Evolutionary conservation across 768 basidiomycete genomes (phyloP), one percentile per base, ranked within the genome.

Genomic region (Holtermannia corniformis): DNA sequence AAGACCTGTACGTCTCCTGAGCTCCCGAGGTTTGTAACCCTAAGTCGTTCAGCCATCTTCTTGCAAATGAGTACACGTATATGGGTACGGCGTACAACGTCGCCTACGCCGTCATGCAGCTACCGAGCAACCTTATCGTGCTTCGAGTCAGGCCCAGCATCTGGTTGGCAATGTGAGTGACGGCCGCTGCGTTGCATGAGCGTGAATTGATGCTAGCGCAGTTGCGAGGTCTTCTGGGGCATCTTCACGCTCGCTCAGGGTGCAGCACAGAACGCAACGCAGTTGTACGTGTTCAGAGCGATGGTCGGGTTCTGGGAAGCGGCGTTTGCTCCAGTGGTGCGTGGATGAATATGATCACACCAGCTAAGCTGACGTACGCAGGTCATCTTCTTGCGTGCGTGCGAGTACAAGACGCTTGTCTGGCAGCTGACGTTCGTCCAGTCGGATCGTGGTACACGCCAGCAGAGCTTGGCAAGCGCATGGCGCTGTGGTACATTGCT

Each of bases 171-270:
- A 37, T 37, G 32, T 37, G 16, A 7, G 32, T 37, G 10, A 7
- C 7, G 32, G 16, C 32, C 32, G 16, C 16, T 37, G 10, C 10
- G 16, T 37, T n/a, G n/a, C n/a, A n/a, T n/a, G n/a, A n/a, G n/a
- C n/a, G 16, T 37, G 10, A 37, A 37, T 16, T 37, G 32, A 37
- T 16, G 7, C n/a, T n/a, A n/a, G n/a, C 16, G 32, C 32, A 37
- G 32, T 13, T 55, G 50, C 20, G 60, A 62, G 51, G 51, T 62
- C 40, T 54, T 54, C 2, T 62, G 60, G 60, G 47, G 46, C 1
- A 25, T 59, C n/a, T 58, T 58, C 32, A 62, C 60, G 14, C 54
- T 58, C 21, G 59, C 59, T 19, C 58, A 59, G 40, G 58, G 53
- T 14, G 58, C 55, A 19, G 58, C 58, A 3, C 32, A 52, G 10